Evolutionary conservation across 1,284 basidiomycete species (phyloP), one percentile per base, ranked within the genome.

Genomic region (Caloboletus inedulis): DNA sequence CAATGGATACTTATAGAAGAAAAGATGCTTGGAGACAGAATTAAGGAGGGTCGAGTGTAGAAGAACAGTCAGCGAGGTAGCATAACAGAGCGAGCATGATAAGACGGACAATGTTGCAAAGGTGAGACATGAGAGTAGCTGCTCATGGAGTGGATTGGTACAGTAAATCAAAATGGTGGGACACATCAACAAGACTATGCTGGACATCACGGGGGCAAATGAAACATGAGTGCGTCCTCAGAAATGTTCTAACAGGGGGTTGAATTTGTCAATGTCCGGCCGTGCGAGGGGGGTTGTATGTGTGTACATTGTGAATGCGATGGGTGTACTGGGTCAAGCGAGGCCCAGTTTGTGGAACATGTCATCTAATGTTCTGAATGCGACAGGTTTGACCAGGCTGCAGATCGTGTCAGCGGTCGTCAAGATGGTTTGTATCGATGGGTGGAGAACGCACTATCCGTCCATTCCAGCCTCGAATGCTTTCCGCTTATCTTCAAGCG

Each of bases 391-490:
- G 53, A 95, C 90, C 30, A 95, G 79, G 63, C 91, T 94, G 60
- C 2, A 36, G 29, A 42, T 29, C 27, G 29, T 41, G 21, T 60
- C 34, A 47, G 50, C 10, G 12, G 43, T 29, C 7, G 7, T 37
- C 48, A n/a, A 43, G 44, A 31, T 12, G 14, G 6, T 10, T 35
- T 10, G 23, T 14, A 50, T 30, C 12, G 14, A 37, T 12, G 12
- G 8, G 19, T 30, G 46, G n/a, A 34, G 36, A 47, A 81, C 91
- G 62, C 70, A 94, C 90, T 95, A 98, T 69, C 94, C 94, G 63
- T 98, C 93, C 42, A 97, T 94, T 3, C 95, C 94, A 48, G 89
- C 91, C 49, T 90, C 86, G 60, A 97, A 96, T 1, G 94, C 95
- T 61, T 84, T 79, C 21, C 91, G 80, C 71, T 96, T 95, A 69